These are phyloP conservation scores for Fagopyrum tataricum DNA, from an alignment of 148 eudicot genomes.

Conservation along the genomic window DNA sequence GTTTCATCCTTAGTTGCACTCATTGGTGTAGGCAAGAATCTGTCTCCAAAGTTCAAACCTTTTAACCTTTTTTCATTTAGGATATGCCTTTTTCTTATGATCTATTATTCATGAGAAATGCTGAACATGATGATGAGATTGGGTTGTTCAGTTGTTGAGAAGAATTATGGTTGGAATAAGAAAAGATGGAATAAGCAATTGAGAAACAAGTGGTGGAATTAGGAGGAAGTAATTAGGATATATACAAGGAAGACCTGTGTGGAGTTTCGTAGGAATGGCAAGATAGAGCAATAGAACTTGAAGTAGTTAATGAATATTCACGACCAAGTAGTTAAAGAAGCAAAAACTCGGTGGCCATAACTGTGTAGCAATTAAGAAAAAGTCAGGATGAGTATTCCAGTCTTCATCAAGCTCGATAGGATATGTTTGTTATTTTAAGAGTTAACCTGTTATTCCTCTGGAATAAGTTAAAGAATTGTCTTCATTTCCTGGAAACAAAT, in stretches of 20 bases:
- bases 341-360: background rate
- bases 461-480: background rate
- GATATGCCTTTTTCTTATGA: background rate
- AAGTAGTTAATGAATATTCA: background rate
- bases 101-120: background rate
- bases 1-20: slow-evolving; percentile 93
- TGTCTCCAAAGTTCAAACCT: slow-evolving; percentile 14
- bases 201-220: background rate
- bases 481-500: background rate
- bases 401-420: background rate
- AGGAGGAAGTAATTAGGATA: background rate
- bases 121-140: background rate
- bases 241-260: background rate
- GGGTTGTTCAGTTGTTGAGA: background rate
- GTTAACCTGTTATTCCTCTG: background rate
- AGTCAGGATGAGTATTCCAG: background rate
- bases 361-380: background rate
- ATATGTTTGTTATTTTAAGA: background rate
- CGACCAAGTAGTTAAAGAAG: background rate
- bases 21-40: slow-evolving; percentile 86
- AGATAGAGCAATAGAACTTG: background rate
- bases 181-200: background rate
- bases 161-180: background rate
- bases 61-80: background rate
- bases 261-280: background rate